Conservation (phyloP, 768 basidiomycete genomes). For the Baorangia bicolor region DNA sequence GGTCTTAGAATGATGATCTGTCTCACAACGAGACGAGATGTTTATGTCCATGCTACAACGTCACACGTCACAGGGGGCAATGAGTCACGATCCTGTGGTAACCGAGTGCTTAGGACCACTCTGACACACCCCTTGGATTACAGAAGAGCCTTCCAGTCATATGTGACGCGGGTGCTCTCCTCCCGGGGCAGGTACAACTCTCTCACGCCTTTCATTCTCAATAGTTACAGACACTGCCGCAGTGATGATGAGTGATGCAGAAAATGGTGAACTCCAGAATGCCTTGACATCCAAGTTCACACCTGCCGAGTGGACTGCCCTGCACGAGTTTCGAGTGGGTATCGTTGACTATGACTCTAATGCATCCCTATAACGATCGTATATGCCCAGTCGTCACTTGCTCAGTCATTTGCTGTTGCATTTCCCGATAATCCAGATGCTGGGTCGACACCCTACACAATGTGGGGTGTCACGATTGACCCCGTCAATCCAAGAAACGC, state of each 20-base stretch:
- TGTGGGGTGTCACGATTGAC: slow-evolving; percentile 76
- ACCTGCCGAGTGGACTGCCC: slow-evolving; percentile 65
- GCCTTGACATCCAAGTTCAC: slow-evolving; percentile 68
- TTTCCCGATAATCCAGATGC: slow-evolving; percentile 58
- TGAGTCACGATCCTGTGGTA: too few relatives aligned
- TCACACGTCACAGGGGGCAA: too few relatives aligned
- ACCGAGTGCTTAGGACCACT: too few relatives aligned
- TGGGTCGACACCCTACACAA: slow-evolving; percentile 45
- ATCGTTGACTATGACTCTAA: not conserved
- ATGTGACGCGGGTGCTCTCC: too few relatives aligned
- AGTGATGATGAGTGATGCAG: not conserved
- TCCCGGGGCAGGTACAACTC: too few relatives aligned
- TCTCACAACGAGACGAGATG: too few relatives aligned
- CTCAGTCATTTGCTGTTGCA: slow-evolving; percentile 55
- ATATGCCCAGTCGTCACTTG: slow-evolving; percentile 38
- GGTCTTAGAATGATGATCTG: too few relatives aligned
- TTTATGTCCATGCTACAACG: too few relatives aligned
- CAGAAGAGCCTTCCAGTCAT: too few relatives aligned
- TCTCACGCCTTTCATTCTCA: too few relatives aligned
- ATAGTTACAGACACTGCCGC: not conserved
- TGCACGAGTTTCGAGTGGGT: slow-evolving; percentile 67
- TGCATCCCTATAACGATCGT: not conserved
- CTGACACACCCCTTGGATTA: too few relatives aligned
- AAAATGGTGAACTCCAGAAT: slow-evolving; percentile 61
- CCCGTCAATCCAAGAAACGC: slow-evolving; percentile 57